phyloP scores from a whole-genome alignment of 2,329 filamentous ascomycete genomes.

The Cercospora brassicicola region DNA sequence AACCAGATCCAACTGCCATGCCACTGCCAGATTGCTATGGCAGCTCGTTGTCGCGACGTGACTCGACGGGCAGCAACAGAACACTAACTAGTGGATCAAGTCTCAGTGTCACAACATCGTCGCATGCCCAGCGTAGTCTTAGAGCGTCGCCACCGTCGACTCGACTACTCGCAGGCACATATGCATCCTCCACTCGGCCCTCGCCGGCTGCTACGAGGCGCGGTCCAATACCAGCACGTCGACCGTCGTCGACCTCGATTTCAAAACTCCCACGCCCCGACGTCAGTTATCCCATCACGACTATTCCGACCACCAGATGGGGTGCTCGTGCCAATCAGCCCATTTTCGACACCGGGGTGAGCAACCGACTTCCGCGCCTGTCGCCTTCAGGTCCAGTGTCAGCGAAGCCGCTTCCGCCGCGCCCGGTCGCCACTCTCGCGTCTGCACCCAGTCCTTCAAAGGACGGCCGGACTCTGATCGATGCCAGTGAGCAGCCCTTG shows the following conservation, averaged over 20 bases:
- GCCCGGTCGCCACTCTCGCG: conserved; percentile 39
- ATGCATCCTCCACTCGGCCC: conserved; percentile 32
- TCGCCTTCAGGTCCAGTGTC: background rate
- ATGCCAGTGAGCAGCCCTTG: conserved; percentile 41
- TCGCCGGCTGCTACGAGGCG: conserved; percentile 13
- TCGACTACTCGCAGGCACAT: conserved; percentile 27
- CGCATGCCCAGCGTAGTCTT: background rate
- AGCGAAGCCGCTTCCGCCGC: conserved; percentile 44
- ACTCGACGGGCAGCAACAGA: conserved; percentile 1
- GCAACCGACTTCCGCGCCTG: background rate
- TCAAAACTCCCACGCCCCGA: conserved; percentile 2
- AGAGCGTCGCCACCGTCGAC: background rate
- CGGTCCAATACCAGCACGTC: background rate
- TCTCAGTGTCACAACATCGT: background rate
- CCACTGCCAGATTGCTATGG: background rate
- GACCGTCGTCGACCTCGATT: background rate
- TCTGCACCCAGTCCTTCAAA: conserved; percentile 39
- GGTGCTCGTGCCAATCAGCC: conserved; percentile 4
- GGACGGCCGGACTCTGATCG: conserved; percentile 42
- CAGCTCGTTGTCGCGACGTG: background rate
- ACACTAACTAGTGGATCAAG: background rate
- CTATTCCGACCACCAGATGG: background rate
- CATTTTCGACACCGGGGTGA: background rate
- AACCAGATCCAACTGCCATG: background rate
- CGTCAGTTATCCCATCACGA: background rate